Conservation (phyloP, 805 yeast genomes). For the Candida chilensis region DNA sequence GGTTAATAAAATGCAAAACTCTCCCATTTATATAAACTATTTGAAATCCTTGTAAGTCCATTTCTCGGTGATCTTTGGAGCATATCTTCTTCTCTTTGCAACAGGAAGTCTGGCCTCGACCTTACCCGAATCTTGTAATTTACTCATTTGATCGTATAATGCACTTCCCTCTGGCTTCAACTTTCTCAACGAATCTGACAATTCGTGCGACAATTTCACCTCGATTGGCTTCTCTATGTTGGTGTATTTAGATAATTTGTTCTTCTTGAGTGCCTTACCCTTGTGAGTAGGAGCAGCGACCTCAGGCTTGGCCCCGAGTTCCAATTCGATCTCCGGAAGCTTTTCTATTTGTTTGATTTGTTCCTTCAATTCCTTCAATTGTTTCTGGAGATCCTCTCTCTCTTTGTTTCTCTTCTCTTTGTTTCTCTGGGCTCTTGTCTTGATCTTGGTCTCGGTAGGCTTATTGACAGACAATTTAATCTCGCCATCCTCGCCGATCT, state of each 20-base stretch:
- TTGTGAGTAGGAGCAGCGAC: slow-evolving; percentile 8
- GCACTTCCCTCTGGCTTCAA: slow-evolving; percentile 88
- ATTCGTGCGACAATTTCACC: slow-evolving; percentile 82
- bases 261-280: slow-evolving; percentile 17
- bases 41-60: slow-evolving; percentile 90
- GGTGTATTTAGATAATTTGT: slow-evolving; percentile 32
- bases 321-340: slow-evolving; percentile 22
- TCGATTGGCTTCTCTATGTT: slow-evolving; percentile 40
- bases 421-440: slow-evolving; percentile 74
- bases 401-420: slow-evolving; percentile 56
- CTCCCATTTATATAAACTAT: too few species aligned
- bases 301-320: slow-evolving; percentile 10
- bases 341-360: slow-evolving; percentile 53
- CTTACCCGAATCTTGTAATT: slow-evolving; percentile 76
- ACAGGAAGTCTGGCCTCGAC: slow-evolving; percentile 77
- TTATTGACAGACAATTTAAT: slow-evolving; percentile 60
- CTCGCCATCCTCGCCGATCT: slow-evolving; percentile 17
- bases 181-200: slow-evolving; percentile 75
- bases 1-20: too few species aligned
- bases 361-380: slow-evolving; percentile 48
- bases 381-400: slow-evolving; percentile 42
- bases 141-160: slow-evolving; percentile 72
- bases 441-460: slow-evolving; percentile 58
- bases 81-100: slow-evolving; percentile 54
- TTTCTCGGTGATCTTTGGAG: slow-evolving; percentile 77